Conservation (phyloP, 306 rosid genomes). For the Begonia fuchsioides region DNA sequence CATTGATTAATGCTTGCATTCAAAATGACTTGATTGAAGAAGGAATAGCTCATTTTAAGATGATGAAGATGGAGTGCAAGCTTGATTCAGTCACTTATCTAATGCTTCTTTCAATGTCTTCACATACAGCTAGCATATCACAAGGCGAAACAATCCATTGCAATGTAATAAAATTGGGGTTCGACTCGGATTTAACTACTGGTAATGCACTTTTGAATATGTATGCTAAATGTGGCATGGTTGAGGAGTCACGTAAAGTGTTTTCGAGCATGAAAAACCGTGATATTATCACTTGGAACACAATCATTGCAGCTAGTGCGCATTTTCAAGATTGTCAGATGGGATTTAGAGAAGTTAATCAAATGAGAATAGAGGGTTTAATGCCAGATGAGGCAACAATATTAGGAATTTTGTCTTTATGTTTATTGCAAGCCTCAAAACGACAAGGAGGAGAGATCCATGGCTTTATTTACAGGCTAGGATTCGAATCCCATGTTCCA, state of each 20-base stretch:
- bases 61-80: conserved; percentile 12
- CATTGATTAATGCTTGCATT: conserved; percentile 36
- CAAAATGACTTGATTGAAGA: conserved; percentile 9
- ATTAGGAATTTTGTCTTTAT: conserved; percentile 18
- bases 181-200: conserved; percentile 10
- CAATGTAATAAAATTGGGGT: conserved; percentile 16
- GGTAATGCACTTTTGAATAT: conserved; percentile 19
- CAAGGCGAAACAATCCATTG: conserved; percentile 18
- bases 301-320: conserved; percentile 17
- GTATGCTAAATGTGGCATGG: conserved; percentile 24
- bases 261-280: conserved; percentile 18
- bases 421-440: conserved; percentile 16
- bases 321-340: conserved; percentile 13
- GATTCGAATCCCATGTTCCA: conserved; percentile 28
- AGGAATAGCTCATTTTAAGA: conserved; percentile 16
- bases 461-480: conserved; percentile 31
- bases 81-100: conserved; percentile 19
- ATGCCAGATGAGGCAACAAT: conserved; percentile 21
- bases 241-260: conserved; percentile 6
- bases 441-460: conserved; percentile 44
- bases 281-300: conserved; percentile 24
- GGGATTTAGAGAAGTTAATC: conserved; percentile 10
- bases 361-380: conserved; percentile 19
- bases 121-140: conserved; percentile 10
- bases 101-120: conserved; percentile 12